Percentiles rank a stretch among this genome's conserved stretches.
Conservation (phyloP, 2,329 filamentous ascomycete species). For the Talaromyces amestolkiae region DNA sequence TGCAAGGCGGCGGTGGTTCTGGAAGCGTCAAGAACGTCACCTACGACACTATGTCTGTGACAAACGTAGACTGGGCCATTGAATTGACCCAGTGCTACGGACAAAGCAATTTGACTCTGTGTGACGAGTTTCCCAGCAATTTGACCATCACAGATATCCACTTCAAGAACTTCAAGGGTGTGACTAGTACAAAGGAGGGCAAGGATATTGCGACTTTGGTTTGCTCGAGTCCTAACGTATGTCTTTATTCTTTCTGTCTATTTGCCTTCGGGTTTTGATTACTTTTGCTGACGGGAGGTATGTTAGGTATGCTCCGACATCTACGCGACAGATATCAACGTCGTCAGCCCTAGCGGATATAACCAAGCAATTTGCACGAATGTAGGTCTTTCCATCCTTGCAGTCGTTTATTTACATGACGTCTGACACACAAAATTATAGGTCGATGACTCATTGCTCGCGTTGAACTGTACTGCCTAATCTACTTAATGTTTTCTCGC, state of each 20-base stretch:
- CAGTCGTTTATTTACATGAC: not conserved
- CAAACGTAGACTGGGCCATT: constrained; percentile 65
- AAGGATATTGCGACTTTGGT: constrained; percentile 49
- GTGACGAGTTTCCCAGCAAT: constrained; percentile 51
- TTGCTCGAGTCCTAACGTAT: constrained; percentile 50
- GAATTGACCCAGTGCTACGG: constrained; percentile 66
- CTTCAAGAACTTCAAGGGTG: constrained; percentile 57
- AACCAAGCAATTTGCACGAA: constrained; percentile 47
- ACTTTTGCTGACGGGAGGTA: not conserved
- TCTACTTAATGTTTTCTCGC: too few relatives aligned
- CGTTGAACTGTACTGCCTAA: constrained; percentile 34
- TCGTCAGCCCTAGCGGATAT: constrained; percentile 49
- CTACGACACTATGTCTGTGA: constrained; percentile 60
- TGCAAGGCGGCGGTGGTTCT: constrained; percentile 64
- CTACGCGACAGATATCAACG: constrained; percentile 45
- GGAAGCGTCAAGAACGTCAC: constrained; percentile 66
- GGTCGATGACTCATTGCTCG: constrained; percentile 34
- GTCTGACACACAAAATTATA: constrained; percentile 11
- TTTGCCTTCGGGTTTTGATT: too few relatives aligned
- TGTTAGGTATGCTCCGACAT: constrained; percentile 48
- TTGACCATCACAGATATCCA: constrained; percentile 11
- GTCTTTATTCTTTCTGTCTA: constrained; percentile 25
- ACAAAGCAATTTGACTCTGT: constrained; percentile 61
- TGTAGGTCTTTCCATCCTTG: constrained; percentile 27
- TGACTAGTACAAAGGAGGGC: constrained; percentile 47